phyloP scores from a whole-genome alignment of 2,329 filamentous ascomycete species.

The Fusarium solani-melongenae region DNA sequence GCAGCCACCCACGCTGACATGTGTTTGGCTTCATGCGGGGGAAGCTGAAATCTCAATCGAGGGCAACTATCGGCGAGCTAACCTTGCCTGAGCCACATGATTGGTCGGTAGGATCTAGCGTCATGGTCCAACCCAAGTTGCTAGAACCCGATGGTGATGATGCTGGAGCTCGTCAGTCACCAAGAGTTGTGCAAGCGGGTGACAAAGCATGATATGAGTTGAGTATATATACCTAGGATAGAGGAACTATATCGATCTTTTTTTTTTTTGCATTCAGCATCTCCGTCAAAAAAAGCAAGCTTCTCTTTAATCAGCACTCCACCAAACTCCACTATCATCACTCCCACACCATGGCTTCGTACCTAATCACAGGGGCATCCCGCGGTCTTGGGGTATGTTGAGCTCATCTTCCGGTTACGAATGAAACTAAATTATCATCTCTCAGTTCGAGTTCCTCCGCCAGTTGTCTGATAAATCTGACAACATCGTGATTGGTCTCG shows the following conservation, averaged over 20 bases:
- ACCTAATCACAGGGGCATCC: constrained; percentile 33
- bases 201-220: not conserved
- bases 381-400: constrained; percentile 31
- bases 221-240: not conserved
- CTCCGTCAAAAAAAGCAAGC: not conserved
- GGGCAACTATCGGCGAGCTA: constrained; percentile 10
- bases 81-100: not conserved
- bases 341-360: constrained; percentile 20
- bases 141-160: not conserved
- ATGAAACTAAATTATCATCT: not conserved
- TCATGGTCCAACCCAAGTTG: not conserved
- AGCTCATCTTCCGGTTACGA: rapidly evolving
- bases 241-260: not conserved
- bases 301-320: too few relatives aligned
- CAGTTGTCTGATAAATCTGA: constrained; percentile 54
- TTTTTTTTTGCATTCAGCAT: not conserved
- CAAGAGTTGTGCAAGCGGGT: not conserved
- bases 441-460: constrained; percentile 49
- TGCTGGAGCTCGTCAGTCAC: not conserved
- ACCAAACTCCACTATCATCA: not conserved
- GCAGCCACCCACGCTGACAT: not conserved
- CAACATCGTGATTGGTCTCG: constrained; percentile 57
- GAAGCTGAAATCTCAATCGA: not conserved
- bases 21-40: not conserved
- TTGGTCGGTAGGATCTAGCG: not conserved